Percentiles rank a stretch among this genome's conserved stretches.
These are phyloP conservation scores for Durotheca rogersii DNA, from an alignment of 495 filamentous ascomycete species.

Conservation along the genomic window DNA sequence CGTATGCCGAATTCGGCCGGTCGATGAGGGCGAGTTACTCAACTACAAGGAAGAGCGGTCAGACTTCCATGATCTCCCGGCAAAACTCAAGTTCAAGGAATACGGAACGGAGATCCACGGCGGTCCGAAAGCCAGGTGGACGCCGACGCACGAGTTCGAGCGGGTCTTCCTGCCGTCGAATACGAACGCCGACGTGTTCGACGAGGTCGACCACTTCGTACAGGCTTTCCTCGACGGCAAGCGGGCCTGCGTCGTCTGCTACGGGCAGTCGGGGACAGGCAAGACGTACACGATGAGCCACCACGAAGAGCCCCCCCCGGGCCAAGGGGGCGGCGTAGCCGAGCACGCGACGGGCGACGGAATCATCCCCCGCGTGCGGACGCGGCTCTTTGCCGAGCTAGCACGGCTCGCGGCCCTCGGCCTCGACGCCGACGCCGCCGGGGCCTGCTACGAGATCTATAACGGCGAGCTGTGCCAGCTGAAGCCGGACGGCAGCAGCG, in stretches of 20 bases:
- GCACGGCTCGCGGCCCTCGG: constrained; percentile 78
- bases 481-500: constrained; percentile 70
- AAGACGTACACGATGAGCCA: constrained; percentile 97
- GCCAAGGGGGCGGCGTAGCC: constrained; percentile 45
- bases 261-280: constrained; percentile 93
- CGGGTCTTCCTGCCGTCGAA: constrained; percentile 76
- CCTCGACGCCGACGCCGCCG: constrained; percentile 84
- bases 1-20: constrained; percentile 89
- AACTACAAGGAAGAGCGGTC: constrained; percentile 65
- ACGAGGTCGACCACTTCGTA: constrained; percentile 89
- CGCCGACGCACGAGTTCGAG: constrained; percentile 74
- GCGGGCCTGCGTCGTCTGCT: constrained; percentile 97
- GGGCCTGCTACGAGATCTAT: constrained; percentile 94
- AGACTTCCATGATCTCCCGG: constrained; percentile 31
- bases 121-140: constrained; percentile 59
- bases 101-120: constrained; percentile 41
- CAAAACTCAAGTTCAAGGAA: constrained; percentile 69
- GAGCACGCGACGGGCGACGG: constrained; percentile 94
- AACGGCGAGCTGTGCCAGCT: constrained; percentile 91
- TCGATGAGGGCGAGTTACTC: constrained; percentile 60
- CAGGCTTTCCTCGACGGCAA: constrained; percentile 92
- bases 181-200: constrained; percentile 81
- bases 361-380: constrained; percentile 89
- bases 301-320: constrained; percentile 45
- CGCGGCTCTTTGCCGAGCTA: constrained; percentile 86